phyloP scores from a whole-genome alignment of 176 grass and related monocot genomes.

The Cocos nucifera region DNA sequence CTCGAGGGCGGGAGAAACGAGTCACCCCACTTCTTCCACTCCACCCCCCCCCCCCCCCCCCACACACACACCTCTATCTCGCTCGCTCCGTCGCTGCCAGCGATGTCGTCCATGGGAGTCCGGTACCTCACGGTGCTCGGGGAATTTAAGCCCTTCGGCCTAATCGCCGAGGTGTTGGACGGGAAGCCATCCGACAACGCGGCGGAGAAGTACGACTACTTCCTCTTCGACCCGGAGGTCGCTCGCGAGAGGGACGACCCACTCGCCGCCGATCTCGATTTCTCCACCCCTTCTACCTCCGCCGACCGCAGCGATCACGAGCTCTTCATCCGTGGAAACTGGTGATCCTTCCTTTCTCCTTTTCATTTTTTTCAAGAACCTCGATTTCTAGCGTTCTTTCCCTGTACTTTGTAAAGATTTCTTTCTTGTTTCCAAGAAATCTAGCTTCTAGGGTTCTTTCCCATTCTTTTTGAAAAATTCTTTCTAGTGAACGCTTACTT shows the following conservation, averaged over 20 bases:
- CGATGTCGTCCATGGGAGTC: constrained; percentile 36
- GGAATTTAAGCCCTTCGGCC: constrained; percentile 77
- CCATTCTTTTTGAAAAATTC: no score
- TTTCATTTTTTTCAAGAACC: neutral
- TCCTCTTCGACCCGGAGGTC: constrained; percentile 64
- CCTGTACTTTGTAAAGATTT: no score
- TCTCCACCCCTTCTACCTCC: constrained; percentile 18
- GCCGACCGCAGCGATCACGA: constrained; percentile 74
- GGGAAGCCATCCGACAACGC: constrained; percentile 34
- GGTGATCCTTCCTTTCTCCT: constrained; percentile 19
- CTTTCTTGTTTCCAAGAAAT: neutral
- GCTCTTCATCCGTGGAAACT: constrained; percentile 83
- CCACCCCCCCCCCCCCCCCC: no score
- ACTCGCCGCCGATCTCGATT: constrained; percentile 15
- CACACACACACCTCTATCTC: no score
- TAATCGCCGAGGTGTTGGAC: constrained; percentile 54
- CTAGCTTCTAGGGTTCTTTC: no score
- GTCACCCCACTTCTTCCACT: neutral
- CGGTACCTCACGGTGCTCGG: constrained; percentile 60
- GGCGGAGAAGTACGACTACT: constrained; percentile 54
- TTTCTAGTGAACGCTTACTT: no score
- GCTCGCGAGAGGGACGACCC: constrained; percentile 30
- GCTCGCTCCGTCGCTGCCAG: neutral
- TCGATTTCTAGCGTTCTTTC: no score
- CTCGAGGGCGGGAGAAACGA: no score